Percentiles rank a stretch among this genome's conserved stretches.
These are phyloP conservation scores for Pyronema omphalodes DNA, from an alignment of 495 filamentous ascomycete genomes.

Conservation along the genomic window DNA sequence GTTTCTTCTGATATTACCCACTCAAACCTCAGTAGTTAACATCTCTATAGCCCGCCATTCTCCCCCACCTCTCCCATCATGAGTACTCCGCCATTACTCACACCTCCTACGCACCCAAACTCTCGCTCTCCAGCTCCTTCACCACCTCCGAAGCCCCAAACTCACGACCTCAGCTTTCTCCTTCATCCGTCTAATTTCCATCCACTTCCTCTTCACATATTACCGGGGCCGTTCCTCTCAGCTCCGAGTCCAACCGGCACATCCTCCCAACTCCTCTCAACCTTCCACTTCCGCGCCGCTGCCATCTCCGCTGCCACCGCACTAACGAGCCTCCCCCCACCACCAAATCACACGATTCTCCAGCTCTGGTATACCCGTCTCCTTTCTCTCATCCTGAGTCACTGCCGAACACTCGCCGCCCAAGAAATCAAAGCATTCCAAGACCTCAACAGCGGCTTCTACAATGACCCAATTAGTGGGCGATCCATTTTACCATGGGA, in stretches of 20 bases:
- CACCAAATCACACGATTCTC: constrained; percentile 41
- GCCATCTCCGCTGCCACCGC: constrained; percentile 4
- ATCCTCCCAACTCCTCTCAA: constrained; percentile 35
- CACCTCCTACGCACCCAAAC: constrained; percentile 8
- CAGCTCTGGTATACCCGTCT: constrained; percentile 64
- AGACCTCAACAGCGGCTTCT: constrained; percentile 56
- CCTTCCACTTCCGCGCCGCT: constrained; percentile 32
- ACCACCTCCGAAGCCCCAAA: constrained; percentile 21
- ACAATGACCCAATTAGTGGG: constrained; percentile 32
- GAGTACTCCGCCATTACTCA: constrained; percentile 1
- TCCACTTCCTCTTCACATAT: constrained; percentile 45
- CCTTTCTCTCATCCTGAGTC: constrained; percentile 55
- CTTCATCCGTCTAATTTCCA: constrained; percentile 66
- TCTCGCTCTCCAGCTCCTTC: constrained; percentile 25
- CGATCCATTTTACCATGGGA: constrained; percentile 67
- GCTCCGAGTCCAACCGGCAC: constrained; percentile 29
- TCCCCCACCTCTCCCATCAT: constrained; percentile 5
- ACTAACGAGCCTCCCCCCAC: constrained; percentile 12
- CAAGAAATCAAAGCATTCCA: constrained; percentile 72
- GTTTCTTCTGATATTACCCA: constrained; percentile 6
- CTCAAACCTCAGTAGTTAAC: not conserved
- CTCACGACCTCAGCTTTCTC: constrained; percentile 63
- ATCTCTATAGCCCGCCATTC: constrained; percentile 5
- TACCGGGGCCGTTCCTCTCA: constrained; percentile 44
- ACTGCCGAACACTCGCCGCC: constrained; percentile 46